Evolutionary conservation across 768 basidiomycete species (phyloP).

Genomic region (Sporobolomyces roseus): DNA sequence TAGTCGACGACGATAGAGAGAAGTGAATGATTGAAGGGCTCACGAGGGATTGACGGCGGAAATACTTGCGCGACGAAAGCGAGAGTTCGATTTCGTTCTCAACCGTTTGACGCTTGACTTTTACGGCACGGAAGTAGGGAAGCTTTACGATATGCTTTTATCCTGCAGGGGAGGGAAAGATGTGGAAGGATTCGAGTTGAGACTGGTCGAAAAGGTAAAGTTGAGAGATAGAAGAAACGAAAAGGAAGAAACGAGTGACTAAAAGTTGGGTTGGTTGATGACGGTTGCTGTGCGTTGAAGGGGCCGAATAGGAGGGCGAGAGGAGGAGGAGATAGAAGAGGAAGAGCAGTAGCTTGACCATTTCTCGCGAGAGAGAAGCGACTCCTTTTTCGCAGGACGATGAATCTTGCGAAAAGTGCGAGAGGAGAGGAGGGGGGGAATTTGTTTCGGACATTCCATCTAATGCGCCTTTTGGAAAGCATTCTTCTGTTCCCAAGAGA

Average conservation of each 20-base stretch:
- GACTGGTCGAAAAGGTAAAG: conserved; percentile 20
- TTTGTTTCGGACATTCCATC: neutral
- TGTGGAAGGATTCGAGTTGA: conserved; percentile 11
- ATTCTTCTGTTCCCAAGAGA: neutral
- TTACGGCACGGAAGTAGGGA: neutral
- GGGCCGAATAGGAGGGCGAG: neutral
- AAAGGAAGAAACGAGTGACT: conserved; percentile 9
- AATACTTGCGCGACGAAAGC: neutral
- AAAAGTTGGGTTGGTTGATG: neutral
- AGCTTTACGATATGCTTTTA: neutral
- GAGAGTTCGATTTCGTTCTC: neutral
- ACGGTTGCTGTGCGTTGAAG: neutral
- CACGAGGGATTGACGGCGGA: too few relatives aligned
- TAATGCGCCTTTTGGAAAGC: conserved; percentile 8
- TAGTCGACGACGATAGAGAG: too few relatives aligned
- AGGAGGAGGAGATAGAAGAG: neutral
- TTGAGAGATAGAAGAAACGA: conserved; percentile 26
- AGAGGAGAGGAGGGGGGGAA: neutral
- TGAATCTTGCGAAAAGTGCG: neutral
- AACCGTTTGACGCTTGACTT: conserved; percentile 12
- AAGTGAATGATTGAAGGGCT: too few relatives aligned
- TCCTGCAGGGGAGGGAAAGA: conserved; percentile 5
- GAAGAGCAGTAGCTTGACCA: neutral
- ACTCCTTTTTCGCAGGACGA: too few relatives aligned
- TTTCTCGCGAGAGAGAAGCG: too few relatives aligned